Evolutionary conservation across 1,139 yeast genomes (phyloP), one percentile per base, ranked within the genome.

Genomic region (Candida dubliniensis): DNA sequence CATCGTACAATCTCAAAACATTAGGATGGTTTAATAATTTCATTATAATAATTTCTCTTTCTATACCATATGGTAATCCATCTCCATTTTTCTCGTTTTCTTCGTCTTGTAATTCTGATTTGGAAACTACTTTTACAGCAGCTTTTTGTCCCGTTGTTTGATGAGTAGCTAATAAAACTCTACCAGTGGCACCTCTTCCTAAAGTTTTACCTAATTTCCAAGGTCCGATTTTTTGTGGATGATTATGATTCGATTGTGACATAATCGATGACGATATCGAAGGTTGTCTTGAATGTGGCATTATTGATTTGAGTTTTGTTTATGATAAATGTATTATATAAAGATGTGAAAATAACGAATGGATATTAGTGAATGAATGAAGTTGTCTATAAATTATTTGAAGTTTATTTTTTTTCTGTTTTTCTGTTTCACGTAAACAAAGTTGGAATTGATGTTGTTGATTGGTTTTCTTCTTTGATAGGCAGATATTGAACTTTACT

Each of bases 161-260:
- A 57, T 86, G 85, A 46, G 85, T 84, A 12, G 91, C 95, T 38
- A 86, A 64, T 31, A 87, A 71, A 2, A 86, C 95, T 47, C 91
- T 71, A 3, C 93, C 93, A 0, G 93, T 84, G 42, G 93, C 87
- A 18, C 95, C 95, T 57, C 87, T 75, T 4, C 95, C 95, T 45
- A 86, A 65, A 6, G 93, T 85, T 58, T 83, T 80, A 15, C 95
- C 95, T 46, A 86, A 67, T 53, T 78, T 78, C 95, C 95, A 86
- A 8, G 95, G 95, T 2, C 95, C 95, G 13, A 86, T 73, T 49
- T 67, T 70, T 50, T 68, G 74, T 24, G 79, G 79, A 50, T 71
- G 76, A 49, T 58, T 58, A 51, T 69, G 74, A 27, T 57, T 51
- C 23, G 58, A 41, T 31, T 53, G 47, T 26, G 72, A 64, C 45